Percentiles rank a stretch among this genome's conserved stretches.
phyloP scores from a whole-genome alignment of 129 eudicot genomes.

The Solidago caesia region DNA sequence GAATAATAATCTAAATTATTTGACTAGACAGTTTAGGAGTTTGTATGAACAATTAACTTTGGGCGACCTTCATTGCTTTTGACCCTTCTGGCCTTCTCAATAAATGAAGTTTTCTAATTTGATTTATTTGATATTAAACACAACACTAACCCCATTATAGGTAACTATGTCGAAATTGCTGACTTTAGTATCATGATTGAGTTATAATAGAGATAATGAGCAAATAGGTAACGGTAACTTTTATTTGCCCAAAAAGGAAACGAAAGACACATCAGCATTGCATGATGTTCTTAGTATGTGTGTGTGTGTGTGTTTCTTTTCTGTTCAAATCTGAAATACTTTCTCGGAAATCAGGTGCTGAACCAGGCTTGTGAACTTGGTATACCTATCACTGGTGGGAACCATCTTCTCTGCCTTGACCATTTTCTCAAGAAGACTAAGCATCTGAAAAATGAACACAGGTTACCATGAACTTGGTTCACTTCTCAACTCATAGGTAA shows the following conservation, averaged over 20 bases:
- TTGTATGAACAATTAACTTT: too few species aligned
- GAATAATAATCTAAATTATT: too few species aligned
- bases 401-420: constrained; percentile 63
- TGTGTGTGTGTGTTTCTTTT: too few species aligned
- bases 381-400: constrained; percentile 63
- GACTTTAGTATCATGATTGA: not conserved
- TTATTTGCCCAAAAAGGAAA: too few species aligned
- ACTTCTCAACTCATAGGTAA: constrained; percentile 33
- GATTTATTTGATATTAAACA: not conserved
- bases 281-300: too few species aligned
- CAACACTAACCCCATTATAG: not conserved
- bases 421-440: constrained; percentile 77
- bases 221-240: not conserved
- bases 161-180: not conserved
- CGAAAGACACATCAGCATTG: too few species aligned
- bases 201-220: not conserved
- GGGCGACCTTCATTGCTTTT: too few species aligned
- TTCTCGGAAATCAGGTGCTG: constrained; percentile 50
- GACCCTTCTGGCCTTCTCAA: not conserved
- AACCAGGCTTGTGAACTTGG: constrained; percentile 90
- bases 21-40: too few species aligned
- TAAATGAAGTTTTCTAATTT: not conserved
- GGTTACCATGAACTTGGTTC: constrained; percentile 65
- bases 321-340: not conserved
- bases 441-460: constrained; percentile 79